Percentiles rank a stretch among this genome's conserved stretches.
These are phyloP conservation scores for Sclerotinia borealis DNA, from an alignment of 2,329 filamentous ascomycete genomes.

Conservation along the genomic window DNA sequence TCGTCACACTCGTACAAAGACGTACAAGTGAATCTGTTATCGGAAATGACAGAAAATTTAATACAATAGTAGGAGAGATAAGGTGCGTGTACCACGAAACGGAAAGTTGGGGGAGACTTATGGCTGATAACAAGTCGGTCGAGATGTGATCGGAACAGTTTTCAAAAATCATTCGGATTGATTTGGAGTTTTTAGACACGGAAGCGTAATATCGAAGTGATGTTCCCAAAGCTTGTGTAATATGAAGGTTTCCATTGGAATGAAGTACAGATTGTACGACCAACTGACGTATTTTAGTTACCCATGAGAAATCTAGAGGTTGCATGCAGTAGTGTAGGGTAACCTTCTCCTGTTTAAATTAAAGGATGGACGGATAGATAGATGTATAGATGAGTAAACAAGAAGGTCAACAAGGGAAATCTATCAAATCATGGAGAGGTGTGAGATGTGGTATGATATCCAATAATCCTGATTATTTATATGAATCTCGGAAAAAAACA, in stretches of 20 bases:
- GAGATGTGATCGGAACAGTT: neutral
- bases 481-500: neutral
- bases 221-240: neutral
- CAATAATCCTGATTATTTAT: neutral
- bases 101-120: neutral
- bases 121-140: neutral
- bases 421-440: neutral
- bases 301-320: neutral
- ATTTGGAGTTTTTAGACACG: neutral
- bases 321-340: neutral
- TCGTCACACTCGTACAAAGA: neutral
- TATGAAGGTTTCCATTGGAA: neutral
- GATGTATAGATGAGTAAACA: neutral
- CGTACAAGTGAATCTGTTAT: neutral
- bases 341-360: neutral
- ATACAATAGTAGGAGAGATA: neutral
- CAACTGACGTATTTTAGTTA: neutral
- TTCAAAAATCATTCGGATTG: neutral
- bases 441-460: neutral
- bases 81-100: neutral
- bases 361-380: neutral
- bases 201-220: neutral
- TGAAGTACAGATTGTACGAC: neutral
- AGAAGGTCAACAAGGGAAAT: neutral
- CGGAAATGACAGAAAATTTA: neutral